Percentiles rank a stretch among this genome's conserved stretches.
phyloP scores from a whole-genome alignment of 2,329 filamentous ascomycete genomes.

The Herpotrichia juniperi region DNA sequence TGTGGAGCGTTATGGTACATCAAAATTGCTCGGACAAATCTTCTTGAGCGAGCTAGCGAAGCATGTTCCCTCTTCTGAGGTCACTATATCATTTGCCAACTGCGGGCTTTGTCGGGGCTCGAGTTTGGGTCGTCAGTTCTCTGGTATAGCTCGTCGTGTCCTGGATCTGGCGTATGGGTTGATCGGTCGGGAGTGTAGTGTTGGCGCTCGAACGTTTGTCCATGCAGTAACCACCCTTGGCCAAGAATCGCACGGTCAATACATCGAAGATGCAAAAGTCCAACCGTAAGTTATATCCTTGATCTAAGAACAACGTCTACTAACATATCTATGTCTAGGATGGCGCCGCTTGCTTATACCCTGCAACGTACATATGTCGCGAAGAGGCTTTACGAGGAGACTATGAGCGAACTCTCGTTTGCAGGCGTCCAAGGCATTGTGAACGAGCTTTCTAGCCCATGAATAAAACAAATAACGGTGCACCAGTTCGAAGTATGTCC shows the following conservation, averaged over 20 bases:
- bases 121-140: background rate
- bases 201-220: background rate
- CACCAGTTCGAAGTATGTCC: too few species aligned
- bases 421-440: background rate
- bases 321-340: background rate
- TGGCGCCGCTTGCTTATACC: background rate
- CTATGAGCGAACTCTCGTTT: background rate
- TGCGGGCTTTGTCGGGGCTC: background rate
- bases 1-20: constrained; percentile 19
- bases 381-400: background rate
- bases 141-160: too few species aligned
- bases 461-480: too few species aligned
- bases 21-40: constrained; percentile 27
- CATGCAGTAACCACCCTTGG: background rate
- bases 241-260: background rate
- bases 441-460: too few species aligned
- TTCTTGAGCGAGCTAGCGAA: constrained; percentile 21
- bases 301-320: background rate
- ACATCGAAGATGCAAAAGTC: background rate
- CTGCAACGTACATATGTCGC: background rate
- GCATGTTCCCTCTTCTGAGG: constrained; percentile 10
- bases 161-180: background rate
- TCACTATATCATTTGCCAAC: background rate
- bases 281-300: background rate
- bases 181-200: background rate